Evolutionary conservation across 352 stramenopile species (phyloP), one percentile per base, ranked within the genome.

Genomic region (Phytophthora sp.): DNA sequence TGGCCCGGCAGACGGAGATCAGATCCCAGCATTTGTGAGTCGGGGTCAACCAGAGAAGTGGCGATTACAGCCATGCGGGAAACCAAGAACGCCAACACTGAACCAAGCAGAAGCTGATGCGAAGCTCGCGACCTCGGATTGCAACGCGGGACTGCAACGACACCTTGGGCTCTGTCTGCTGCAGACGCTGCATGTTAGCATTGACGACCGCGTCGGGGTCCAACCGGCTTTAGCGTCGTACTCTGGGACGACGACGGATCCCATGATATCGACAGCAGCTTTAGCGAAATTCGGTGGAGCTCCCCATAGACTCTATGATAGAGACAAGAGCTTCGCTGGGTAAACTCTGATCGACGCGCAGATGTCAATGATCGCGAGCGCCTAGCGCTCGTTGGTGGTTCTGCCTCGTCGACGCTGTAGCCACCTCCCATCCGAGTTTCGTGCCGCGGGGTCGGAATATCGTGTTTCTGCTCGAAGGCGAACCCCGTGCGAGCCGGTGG

Each of bases 381-480:
- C 31, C 52, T 17, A 34, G 6, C 28, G 28, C 28, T 12, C 38
- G 17, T 27, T 24, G 38, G 24, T 69, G 54, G 10, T 59, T 59
- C 54, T 70, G 62, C 54, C 62, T 70, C 55, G 62, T 70, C 62
- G 38, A 54, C 30, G 46, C 42, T 66, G 62, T 70, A 70, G 48
- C 55, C 62, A 70, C 62, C 54, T 65, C 34, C 62, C 62, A 70
- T 66, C 62, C 48, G 34, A 42, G 28, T 23, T 54, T 57, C 21
- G n/a, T 61, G 61, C 38, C 61, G 32, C 21, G n/a, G 20, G 46
- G 62, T 66, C 62, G 62, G 62, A 70, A 70, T 30, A 52, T 56
- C 53, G 42, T 62, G 59, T 68, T 62, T 67, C 59, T 67, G 44
- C 54, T 38, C 60, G 44, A 62, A 30, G 46, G 41, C 60, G 52